These are phyloP conservation scores for Colletotrichum caudatum DNA, from an alignment of 2,329 filamentous ascomycete species.

Conservation along the genomic window DNA sequence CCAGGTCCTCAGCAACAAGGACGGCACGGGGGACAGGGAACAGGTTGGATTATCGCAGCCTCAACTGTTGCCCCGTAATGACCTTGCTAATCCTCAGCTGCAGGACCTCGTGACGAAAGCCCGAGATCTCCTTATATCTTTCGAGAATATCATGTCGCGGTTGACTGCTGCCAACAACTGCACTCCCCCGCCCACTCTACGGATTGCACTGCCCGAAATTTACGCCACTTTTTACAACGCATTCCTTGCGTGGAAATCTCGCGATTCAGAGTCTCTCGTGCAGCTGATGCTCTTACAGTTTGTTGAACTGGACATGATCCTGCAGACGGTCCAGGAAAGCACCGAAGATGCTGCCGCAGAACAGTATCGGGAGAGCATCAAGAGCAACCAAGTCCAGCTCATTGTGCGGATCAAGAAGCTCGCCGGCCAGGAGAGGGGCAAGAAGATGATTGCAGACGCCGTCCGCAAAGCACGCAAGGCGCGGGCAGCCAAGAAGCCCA, in stretches of 20 bases:
- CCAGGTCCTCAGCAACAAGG: slow-evolving; percentile 81
- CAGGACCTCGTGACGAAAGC: slow-evolving; percentile 83
- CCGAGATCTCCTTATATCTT: slow-evolving; percentile 80
- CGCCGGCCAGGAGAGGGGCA: slow-evolving; percentile 77
- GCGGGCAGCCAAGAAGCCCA: slow-evolving; percentile 72
- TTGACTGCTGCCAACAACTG: slow-evolving; percentile 75
- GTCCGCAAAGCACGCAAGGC: slow-evolving; percentile 78
- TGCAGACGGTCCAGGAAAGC: slow-evolving; percentile 84
- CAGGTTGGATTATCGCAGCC: slow-evolving; percentile 61
- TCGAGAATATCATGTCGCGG: slow-evolving; percentile 78
- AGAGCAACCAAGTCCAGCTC: slow-evolving; percentile 83
- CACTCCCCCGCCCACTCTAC: slow-evolving; percentile 71
- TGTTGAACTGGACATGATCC: slow-evolving; percentile 85
- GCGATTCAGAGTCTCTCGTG: slow-evolving; percentile 81
- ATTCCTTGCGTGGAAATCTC: slow-evolving; percentile 86
- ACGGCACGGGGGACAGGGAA: slow-evolving; percentile 68
- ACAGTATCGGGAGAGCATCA: slow-evolving; percentile 83
- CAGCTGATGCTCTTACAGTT: slow-evolving; percentile 90
- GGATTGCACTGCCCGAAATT: slow-evolving; percentile 73
- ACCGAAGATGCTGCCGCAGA: slow-evolving; percentile 78
- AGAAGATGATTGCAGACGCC: slow-evolving; percentile 79
- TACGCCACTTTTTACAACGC: slow-evolving; percentile 82
- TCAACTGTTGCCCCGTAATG: slow-evolving; percentile 61
- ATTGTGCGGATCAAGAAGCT: slow-evolving; percentile 84
- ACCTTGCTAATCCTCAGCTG: slow-evolving; percentile 71